These are phyloP conservation scores for Corynascus novoguineensis DNA, from an alignment of 495 filamentous ascomycete species.

Conservation along the genomic window DNA sequence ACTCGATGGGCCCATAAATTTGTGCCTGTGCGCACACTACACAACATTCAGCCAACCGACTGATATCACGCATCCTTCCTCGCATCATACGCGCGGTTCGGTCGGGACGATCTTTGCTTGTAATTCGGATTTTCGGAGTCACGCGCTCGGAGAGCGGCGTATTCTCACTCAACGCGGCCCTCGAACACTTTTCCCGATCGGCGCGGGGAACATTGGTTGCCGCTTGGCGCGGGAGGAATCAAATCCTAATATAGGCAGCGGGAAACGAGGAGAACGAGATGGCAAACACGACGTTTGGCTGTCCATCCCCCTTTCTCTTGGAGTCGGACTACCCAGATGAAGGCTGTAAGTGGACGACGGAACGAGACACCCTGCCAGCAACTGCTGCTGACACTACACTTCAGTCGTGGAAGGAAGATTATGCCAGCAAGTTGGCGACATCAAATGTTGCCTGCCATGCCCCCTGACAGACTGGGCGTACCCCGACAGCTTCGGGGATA, in stretches of 20 bases:
- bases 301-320: constrained; percentile 34
- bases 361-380: not conserved
- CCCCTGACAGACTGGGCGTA: constrained; percentile 81
- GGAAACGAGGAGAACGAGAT: not conserved
- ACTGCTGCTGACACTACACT: constrained; percentile 15
- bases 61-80: not conserved
- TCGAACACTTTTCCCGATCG: not conserved
- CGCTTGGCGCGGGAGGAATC: not conserved
- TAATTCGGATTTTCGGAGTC: not conserved
- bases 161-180: not conserved
- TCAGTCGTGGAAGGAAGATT: constrained; percentile 64
- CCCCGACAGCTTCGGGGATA: constrained; percentile 62
- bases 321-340: constrained; percentile 30
- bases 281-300: constrained; percentile 19
- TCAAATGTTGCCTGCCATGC: constrained; percentile 83
- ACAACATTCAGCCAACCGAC: not conserved
- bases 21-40: not conserved
- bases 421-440: constrained; percentile 36
- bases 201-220: not conserved
- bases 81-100: not conserved
- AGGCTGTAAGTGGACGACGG: constrained; percentile 36
- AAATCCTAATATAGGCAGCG: not conserved
- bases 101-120: constrained; percentile 1
- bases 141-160: not conserved
- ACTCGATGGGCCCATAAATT: constrained; percentile 14